Evolutionary conservation across 1,139 yeast genomes (phyloP).

Genomic region (Zygotorulaspora mrakii): DNA sequence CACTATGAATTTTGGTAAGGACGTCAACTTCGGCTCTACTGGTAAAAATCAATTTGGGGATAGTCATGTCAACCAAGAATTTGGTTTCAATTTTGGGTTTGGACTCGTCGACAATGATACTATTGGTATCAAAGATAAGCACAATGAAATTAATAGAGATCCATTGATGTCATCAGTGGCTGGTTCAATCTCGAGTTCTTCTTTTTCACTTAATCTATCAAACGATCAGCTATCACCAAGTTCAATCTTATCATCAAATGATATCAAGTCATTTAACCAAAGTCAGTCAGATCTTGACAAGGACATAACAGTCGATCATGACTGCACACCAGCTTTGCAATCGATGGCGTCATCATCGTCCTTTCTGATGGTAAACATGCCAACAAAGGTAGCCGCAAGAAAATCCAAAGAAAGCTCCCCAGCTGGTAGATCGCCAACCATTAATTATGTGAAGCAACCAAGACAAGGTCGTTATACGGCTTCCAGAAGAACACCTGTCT

Average conservation of each 20-base stretch:
- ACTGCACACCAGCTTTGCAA: background rate
- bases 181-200: slow-evolving; percentile 10
- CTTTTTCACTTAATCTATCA: slow-evolving; percentile 9
- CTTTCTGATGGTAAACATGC: slow-evolving; percentile 2
- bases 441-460: slow-evolving; percentile 12
- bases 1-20: background rate
- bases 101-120: slow-evolving; percentile 1
- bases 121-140: background rate
- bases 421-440: slow-evolving; percentile 1
- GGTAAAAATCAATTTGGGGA: background rate
- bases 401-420: background rate
- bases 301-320: slow-evolving; percentile 2
- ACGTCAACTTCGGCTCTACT: background rate
- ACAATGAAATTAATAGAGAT: slow-evolving; percentile 2
- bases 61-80: background rate
- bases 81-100: no score
- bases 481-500: background rate
- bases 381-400: background rate
- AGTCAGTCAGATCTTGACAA: slow-evolving; percentile 7
- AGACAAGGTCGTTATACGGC: slow-evolving; percentile 15
- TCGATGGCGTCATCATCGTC: slow-evolving; percentile 5
- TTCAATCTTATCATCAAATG: slow-evolving; percentile 10
- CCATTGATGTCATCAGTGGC: slow-evolving; percentile 9
- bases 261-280: background rate
- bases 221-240: slow-evolving; percentile 6